These are phyloP conservation scores for Amyloporia xantha DNA, from an alignment of 768 basidiomycete species.

Conservation along the genomic window DNA sequence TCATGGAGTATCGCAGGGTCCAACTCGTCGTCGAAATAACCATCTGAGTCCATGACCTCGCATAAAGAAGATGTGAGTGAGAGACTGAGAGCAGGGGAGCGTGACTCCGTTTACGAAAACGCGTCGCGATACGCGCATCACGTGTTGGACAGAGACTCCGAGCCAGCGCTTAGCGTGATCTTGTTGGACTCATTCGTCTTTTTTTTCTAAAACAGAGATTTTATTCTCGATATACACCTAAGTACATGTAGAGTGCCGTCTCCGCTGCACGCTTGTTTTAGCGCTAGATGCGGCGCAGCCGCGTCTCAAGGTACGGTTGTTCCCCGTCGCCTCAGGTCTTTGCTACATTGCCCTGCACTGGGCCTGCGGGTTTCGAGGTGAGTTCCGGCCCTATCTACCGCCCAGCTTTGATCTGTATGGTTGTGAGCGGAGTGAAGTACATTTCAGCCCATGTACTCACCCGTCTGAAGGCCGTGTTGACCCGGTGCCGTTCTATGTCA, in stretches of 20 bases:
- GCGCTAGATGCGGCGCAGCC: constrained; percentile 43
- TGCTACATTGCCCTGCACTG: constrained; percentile 78
- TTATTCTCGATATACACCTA: too few species aligned
- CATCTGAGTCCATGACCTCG: constrained; percentile 76
- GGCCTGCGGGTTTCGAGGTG: constrained; percentile 69
- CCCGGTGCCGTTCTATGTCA: constrained; percentile 76
- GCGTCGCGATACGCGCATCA: background rate
- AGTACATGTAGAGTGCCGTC: too few species aligned
- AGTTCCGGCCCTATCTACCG: too few species aligned
- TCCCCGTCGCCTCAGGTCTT: constrained; percentile 47
- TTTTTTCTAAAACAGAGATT: background rate
- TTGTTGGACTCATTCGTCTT: too few species aligned
- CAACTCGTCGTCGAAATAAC: constrained; percentile 60
- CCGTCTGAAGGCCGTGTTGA: constrained; percentile 61
- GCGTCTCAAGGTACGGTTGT: constrained; percentile 65
- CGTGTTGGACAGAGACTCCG: too few species aligned
- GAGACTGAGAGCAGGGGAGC: background rate
- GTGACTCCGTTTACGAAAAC: background rate
- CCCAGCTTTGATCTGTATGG: too few species aligned
- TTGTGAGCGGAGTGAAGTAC: constrained; percentile 78
- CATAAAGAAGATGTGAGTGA: too few species aligned
- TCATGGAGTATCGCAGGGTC: constrained; percentile 53
- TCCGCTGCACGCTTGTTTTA: constrained; percentile 60
- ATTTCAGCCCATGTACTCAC: constrained; percentile 51
- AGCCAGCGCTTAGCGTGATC: too few species aligned